A percentile compares a stretch with the other conserved stretches of the same genome.
Conservation (phyloP, 495 filamentous ascomycete species). For the Neurospora sp. region DNA sequence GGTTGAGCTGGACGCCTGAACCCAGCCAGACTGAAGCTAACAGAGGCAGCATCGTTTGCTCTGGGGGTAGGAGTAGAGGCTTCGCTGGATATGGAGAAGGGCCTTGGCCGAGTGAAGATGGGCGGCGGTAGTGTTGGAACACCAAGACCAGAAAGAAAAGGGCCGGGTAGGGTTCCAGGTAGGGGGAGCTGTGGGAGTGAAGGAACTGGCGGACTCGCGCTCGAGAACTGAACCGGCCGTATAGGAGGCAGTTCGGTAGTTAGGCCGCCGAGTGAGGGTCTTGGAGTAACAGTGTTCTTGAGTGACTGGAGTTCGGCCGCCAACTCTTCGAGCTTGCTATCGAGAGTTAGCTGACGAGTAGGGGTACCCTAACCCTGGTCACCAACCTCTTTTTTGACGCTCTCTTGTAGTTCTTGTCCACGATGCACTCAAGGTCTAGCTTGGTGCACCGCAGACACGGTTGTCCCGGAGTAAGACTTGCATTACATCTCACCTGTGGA, state of each 20-base stretch:
- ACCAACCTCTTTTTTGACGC: conserved; percentile 31
- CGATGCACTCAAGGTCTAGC: conserved; percentile 32
- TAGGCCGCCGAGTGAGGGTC: neutral
- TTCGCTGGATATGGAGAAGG: conserved; percentile 7
- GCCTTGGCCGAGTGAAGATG: conserved; percentile 7
- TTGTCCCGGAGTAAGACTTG: conserved; percentile 26
- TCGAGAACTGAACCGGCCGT: conserved; percentile 7
- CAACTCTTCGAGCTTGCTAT: conserved; percentile 35
- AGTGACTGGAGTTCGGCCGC: conserved; percentile 35
- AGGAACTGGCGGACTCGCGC: neutral
- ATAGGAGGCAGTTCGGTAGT: conserved; percentile 8
- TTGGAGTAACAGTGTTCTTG: conserved; percentile 29
- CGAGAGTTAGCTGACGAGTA: neutral
- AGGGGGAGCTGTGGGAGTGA: neutral
- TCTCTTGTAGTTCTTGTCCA: conserved; percentile 37
- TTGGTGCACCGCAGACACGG: conserved; percentile 35
- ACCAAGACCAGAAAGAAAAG: neutral
- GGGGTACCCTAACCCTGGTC: neutral
- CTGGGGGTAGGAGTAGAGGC: conserved; percentile 4
- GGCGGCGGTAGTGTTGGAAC: conserved; percentile 6
- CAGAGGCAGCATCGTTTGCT: conserved; percentile 3
- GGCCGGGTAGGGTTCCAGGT: neutral
- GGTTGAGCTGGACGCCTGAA: conserved; percentile 17
- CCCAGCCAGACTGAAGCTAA: neutral
- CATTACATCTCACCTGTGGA: conserved; percentile 33